A percentile compares a stretch with the other conserved stretches of the same genome.
phyloP scores from a whole-genome alignment of 164 flowering plant genomes.

The Liriodendron chinense region DNA sequence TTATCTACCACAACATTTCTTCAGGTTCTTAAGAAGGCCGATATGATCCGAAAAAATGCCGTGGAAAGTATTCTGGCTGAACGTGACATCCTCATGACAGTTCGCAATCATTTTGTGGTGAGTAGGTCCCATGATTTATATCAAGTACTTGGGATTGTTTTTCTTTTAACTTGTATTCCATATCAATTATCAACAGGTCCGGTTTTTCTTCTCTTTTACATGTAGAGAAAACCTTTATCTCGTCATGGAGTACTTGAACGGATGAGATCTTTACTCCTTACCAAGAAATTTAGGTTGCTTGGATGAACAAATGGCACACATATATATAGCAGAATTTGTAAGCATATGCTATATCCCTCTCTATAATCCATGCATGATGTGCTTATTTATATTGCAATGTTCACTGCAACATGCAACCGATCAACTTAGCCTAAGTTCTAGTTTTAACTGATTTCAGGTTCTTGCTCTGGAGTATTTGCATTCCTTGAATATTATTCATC shows the following conservation, averaged over 20 bases:
- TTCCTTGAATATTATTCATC: constrained; percentile 84
- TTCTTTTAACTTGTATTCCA: constrained; percentile 17
- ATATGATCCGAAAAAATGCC: constrained; percentile 95
- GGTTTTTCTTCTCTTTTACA: constrained; percentile 98
- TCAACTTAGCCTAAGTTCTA: no score
- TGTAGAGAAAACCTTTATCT: constrained; percentile 97
- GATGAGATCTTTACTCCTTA: constrained; percentile 94
- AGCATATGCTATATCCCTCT: constrained; percentile 21
- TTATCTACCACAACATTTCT: constrained; percentile 6
- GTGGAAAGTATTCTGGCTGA: constrained; percentile 99
- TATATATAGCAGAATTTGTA: constrained; percentile 95
- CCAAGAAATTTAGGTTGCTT: constrained; percentile 88
- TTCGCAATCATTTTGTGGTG: constrained; percentile 98
- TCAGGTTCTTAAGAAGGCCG: constrained; percentile 92
- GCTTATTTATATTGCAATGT: no score
- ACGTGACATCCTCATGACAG: constrained; percentile 85
- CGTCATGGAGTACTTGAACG: constrained; percentile 98
- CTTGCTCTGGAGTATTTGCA: constrained; percentile 98
- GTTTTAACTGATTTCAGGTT: constrained; percentile 49
- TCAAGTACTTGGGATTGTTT: not conserved
- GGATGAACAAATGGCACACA: constrained; percentile 91
- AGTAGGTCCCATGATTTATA: constrained; percentile 24
- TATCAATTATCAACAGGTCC: constrained; percentile 63
- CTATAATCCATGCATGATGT: no score
- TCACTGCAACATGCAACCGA: no score